Conservation (phyloP, 441 rosid species). For the Raphanus hybrid region DNA sequence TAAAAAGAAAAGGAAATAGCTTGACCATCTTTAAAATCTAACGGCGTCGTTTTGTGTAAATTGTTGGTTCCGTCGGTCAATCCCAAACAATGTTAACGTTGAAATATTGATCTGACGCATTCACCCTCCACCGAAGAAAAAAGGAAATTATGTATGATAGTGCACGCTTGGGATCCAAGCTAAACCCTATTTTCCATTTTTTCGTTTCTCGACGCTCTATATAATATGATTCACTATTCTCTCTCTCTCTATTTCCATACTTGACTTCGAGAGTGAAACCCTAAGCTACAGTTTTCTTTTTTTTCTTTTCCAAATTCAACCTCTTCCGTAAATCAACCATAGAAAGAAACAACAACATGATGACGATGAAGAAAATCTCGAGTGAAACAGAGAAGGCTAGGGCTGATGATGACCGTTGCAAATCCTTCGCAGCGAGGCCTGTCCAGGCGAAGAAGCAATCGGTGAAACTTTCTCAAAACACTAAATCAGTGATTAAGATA, state of each 20-base stretch:
- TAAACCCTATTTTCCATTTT: neutral
- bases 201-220: neutral
- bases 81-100: neutral
- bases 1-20: too few species aligned
- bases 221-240: neutral
- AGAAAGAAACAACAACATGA: constrained; percentile 1
- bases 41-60: neutral
- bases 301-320: neutral
- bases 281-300: neutral
- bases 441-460: constrained; percentile 9
- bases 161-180: neutral
- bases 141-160: neutral
- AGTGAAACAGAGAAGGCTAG: neutral
- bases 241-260: neutral
- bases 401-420: neutral
- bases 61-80: too few species aligned
- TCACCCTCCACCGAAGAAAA: neutral
- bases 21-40: neutral
- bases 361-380: neutral
- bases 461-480: neutral
- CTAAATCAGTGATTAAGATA: neutral
- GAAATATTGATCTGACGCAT: neutral
- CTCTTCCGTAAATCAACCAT: neutral
- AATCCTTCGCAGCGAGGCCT: neutral
- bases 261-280: neutral